phyloP scores from a whole-genome alignment of 2,329 filamentous ascomycete species.

The Fusarium oxysporum region DNA sequence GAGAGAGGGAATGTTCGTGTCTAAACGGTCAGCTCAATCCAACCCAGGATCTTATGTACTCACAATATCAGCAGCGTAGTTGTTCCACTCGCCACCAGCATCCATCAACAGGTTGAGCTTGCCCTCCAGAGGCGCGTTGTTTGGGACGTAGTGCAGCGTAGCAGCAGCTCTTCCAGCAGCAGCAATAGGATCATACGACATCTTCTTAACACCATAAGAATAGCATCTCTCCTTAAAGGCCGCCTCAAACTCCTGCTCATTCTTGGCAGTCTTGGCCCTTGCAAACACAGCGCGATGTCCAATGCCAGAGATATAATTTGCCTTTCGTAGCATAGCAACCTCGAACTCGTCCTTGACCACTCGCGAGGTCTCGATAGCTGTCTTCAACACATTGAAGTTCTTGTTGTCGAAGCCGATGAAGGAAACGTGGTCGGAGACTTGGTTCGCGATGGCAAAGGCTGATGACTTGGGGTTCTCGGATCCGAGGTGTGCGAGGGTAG shows the following conservation, averaged over 20 bases:
- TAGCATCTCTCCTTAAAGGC: conserved; percentile 83
- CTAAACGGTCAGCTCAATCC: conserved; percentile 51
- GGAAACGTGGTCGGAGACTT: conserved; percentile 77
- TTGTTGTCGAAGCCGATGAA: conserved; percentile 77
- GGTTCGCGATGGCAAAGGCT: conserved; percentile 81
- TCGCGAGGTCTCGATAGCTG: conserved; percentile 75
- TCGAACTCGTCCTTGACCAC: conserved; percentile 82
- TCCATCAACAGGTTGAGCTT: conserved; percentile 88
- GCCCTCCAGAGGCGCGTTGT: conserved; percentile 74
- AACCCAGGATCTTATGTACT: conserved; percentile 39
- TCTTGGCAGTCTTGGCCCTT: conserved; percentile 71
- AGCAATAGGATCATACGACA: conserved; percentile 89
- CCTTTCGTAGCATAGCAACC: conserved; percentile 77
- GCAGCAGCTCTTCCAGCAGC: conserved; percentile 84
- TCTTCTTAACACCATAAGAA: conserved; percentile 79
- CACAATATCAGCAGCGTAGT: conserved; percentile 77
- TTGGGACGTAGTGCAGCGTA: conserved; percentile 88
- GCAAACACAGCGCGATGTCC: conserved; percentile 74
- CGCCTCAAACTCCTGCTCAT: conserved; percentile 86
- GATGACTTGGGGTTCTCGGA: conserved; percentile 54
- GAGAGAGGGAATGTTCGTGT: conserved; percentile 89
- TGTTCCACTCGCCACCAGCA: conserved; percentile 80
- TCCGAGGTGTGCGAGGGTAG: conserved; percentile 70
- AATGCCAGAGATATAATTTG: conserved; percentile 75
- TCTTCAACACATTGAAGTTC: conserved; percentile 66